Evolutionary conservation across 805 yeast species (phyloP), one percentile per base, ranked within the genome.

Genomic region (Pichia heedii): DNA sequence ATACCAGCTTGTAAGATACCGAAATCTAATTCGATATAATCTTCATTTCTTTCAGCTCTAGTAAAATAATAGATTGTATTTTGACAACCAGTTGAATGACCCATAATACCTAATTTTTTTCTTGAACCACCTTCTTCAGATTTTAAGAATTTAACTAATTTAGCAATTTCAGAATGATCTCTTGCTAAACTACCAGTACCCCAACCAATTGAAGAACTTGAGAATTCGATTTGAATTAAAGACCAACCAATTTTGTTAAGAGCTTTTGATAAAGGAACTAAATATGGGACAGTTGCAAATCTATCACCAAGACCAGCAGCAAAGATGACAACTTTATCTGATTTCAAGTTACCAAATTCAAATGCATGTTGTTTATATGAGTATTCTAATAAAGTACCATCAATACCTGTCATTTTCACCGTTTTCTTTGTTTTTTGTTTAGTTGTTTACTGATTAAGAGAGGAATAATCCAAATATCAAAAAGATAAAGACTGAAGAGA

Each of bases 71-170:
- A 76, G 55, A 83, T 68, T 1, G 79, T 72, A 54, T 86, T 89
- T 60, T 86, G 95, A 39, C 85, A 77, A 0, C 95, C 95, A 0
- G 95, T 86, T 2, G 94, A 85, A 55, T 84, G 93, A 15, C 95
- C 95, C 72, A 81, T 69, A 10, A 86, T 55, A 10, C 84, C 81
- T 30, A 85, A 63, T 45, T 67, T 74, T 32, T 63, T 53, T 39
- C 74, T 60, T 12, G 45, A 38, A 3, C 75, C 76, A 13, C 79
- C 79, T 29, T 61, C 46, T 3, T 61, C 56, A 2, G 71, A 56
- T 40, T 71, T 67, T 51, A 85, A 66, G 57, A 77, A 84, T 29
- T 66, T 58, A 6, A 85, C 77, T 46, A 84, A 63, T 41, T 63
- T 48, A 2, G 66, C 61, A 24, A 85, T 68, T 51, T 85, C 90